These are phyloP conservation scores for Polychaeton citri DNA, from an alignment of 2,329 filamentous ascomycete genomes.

Conservation along the genomic window DNA sequence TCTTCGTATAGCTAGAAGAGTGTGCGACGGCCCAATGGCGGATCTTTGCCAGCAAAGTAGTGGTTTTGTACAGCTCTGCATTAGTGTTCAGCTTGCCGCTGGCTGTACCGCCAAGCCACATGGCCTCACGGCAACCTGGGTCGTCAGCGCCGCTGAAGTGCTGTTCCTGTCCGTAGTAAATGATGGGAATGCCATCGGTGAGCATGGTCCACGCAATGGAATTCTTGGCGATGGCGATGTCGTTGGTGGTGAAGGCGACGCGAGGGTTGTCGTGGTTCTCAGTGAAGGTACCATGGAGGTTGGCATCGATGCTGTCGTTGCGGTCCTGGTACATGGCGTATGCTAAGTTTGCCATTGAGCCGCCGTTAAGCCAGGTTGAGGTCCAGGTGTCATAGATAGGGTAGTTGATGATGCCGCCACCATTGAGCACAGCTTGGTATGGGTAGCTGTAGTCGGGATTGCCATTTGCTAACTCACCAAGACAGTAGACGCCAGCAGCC, in stretches of 20 bases:
- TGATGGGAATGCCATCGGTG: conserved; percentile 47
- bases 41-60: conserved; percentile 36
- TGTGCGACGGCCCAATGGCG: conserved; percentile 32
- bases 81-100: conserved; percentile 24
- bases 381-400: conserved; percentile 5
- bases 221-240: conserved; percentile 46
- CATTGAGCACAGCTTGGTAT: conserved; percentile 13
- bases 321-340: conserved; percentile 10
- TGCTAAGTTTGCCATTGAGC: conserved; percentile 22
- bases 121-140: conserved; percentile 28
- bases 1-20: conserved; percentile 25
- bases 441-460: conserved; percentile 12
- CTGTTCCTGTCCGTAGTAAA: conserved; percentile 56
- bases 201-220: conserved; percentile 49
- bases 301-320: conserved; percentile 4
- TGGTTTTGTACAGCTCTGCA: conserved; percentile 24
- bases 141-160: conserved; percentile 29
- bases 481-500: conserved; percentile 17
- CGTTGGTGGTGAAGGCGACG: conserved; percentile 35
- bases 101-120: conserved; percentile 23
- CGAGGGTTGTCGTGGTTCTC: conserved; percentile 27
- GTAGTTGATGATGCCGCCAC: conserved; percentile 19
- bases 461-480: conserved; percentile 17
- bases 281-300: conserved; percentile 7
- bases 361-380: conserved; percentile 7